phyloP scores from a whole-genome alignment of 225 moss, liverwort and hornwort species.

The Sphagnum contortum region DNA sequence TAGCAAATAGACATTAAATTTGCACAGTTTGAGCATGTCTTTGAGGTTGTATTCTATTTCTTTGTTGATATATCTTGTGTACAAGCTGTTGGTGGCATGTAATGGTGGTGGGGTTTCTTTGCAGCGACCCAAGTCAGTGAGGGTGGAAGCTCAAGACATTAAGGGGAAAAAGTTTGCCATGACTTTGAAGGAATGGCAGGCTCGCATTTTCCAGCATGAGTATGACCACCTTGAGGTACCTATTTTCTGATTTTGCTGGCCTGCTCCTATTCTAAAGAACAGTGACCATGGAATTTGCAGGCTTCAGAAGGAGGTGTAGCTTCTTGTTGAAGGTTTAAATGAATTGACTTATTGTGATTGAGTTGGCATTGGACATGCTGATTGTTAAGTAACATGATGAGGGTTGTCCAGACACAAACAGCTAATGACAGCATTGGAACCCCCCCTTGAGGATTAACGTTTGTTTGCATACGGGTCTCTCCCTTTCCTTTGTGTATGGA shows the following conservation, averaged over 20 bases:
- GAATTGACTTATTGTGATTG: too few species aligned
- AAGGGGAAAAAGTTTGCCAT: slow-evolving; percentile 83
- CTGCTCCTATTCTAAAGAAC: background rate
- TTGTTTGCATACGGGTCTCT: background rate
- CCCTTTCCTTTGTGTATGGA: background rate
- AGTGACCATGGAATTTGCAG: background rate
- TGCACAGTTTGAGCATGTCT: too few species aligned
- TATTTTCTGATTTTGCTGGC: background rate
- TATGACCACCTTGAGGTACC: slow-evolving; percentile 94
- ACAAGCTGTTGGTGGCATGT: background rate
- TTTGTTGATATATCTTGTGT: background rate
- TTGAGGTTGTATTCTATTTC: background rate
- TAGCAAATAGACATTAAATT: too few species aligned
- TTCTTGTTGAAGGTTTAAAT: too few species aligned
- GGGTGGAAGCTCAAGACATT: slow-evolving; percentile 83
- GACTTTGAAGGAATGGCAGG: slow-evolving; percentile 84
- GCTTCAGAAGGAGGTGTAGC: background rate
- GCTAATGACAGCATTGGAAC: too few species aligned
- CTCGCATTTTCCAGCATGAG: slow-evolving; percentile 87
- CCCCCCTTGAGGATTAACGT: too few species aligned
- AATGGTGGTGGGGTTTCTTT: background rate
- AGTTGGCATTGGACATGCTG: too few species aligned
- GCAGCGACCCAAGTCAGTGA: slow-evolving; percentile 67
- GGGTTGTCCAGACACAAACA: too few species aligned
- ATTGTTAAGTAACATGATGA: too few species aligned